Base-by-base conservation (phyloP, 163 green algal genomes). In the Chlorella variabilis region DNA sequence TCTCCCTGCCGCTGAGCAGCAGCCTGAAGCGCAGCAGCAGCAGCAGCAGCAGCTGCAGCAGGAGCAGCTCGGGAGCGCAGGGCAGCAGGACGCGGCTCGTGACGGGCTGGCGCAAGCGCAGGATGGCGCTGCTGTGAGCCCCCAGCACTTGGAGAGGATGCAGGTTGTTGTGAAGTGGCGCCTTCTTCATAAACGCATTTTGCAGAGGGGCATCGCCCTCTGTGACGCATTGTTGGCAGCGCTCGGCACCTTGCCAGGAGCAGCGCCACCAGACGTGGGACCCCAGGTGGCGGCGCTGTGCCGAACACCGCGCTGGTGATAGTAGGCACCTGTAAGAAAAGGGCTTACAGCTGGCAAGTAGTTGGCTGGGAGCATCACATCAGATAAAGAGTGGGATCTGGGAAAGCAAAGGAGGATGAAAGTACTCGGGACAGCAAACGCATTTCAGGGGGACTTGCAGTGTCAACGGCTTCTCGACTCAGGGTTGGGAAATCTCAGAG, bases 91-190 rank as follows among this genome's bases (percentile, higher is more conserved):
- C 9, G 54, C 18, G 23, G 54, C 45, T 15, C 11, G 11, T 54
- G 45, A 54, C n/a, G n/a, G 15, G 45, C 45, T 54, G 45, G 45
- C 45, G 45, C 11, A 15, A 23, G 45, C 11, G 45, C 45, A 54
- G n/a, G n/a, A n/a, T n/a, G n/a, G n/a, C n/a, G n/a, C n/a, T n/a
- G n/a, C n/a, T n/a, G n/a, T n/a, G n/a, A n/a, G n/a, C n/a, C n/a
- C 54, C 8, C n/a, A 67, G 59, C 59, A 67, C 7, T 11, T 39
- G 2, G 73, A 80, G 73, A 38, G 62, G 54, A 36, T 80, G 38
- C 23, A 54, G 23, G 38, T 89, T 7, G 83, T 83, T 0, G 25
- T 91, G 1, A 20, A 54, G 51, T 91, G 87, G 87, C 78, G 87
- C 13, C 36, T 84, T 13, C 18, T 49, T 2, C 83, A 91, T 71